A percentile compares a stretch with the other conserved stretches of the same genome.
Conservation (phyloP, 2,329 filamentous ascomycete species). For the Exophiala phaeomuriformis region DNA sequence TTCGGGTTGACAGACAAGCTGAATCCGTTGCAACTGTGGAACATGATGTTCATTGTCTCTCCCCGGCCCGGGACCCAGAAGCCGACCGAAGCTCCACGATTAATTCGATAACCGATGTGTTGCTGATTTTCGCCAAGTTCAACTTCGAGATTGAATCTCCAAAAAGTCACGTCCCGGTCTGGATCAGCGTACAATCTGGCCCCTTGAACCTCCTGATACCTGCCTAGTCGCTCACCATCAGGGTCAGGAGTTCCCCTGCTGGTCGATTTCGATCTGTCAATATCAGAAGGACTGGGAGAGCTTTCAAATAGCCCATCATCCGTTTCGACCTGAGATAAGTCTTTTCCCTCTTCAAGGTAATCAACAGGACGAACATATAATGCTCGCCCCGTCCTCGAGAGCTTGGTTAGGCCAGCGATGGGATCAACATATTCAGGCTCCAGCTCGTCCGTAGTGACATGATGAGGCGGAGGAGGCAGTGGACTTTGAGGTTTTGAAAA, state of each 20-base stretch:
- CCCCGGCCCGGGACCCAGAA: constrained; percentile 89
- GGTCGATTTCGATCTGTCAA: constrained; percentile 33
- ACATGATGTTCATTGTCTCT: constrained; percentile 97
- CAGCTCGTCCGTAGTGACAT: constrained; percentile 59
- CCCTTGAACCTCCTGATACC: constrained; percentile 75
- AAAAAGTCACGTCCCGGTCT: constrained; percentile 86
- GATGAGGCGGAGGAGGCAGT: constrained; percentile 66
- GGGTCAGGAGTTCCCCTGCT: constrained; percentile 39
- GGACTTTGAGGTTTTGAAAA: constrained; percentile 83
- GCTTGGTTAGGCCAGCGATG: constrained; percentile 75
- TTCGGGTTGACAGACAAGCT: constrained; percentile 70
- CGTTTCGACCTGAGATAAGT: constrained; percentile 71
- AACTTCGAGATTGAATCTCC: constrained; percentile 92
- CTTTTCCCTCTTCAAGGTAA: constrained; percentile 67
- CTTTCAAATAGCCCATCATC: constrained; percentile 77
- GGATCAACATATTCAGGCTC: constrained; percentile 79
- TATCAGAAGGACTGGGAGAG: constrained; percentile 42
- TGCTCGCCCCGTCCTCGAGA: constrained; percentile 76
- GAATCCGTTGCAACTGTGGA: constrained; percentile 96
- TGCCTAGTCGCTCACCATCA: constrained; percentile 74
- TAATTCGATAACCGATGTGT: constrained; percentile 91
- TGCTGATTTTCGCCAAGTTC: constrained; percentile 72
- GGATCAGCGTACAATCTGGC: constrained; percentile 74
- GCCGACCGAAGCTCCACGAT: constrained; percentile 74
- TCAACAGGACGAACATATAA: constrained; percentile 87